Percentiles rank a stretch among this genome's conserved stretches.
Conservation (phyloP, 495 filamentous ascomycete genomes). For the Aspergillus cristatus region DNA sequence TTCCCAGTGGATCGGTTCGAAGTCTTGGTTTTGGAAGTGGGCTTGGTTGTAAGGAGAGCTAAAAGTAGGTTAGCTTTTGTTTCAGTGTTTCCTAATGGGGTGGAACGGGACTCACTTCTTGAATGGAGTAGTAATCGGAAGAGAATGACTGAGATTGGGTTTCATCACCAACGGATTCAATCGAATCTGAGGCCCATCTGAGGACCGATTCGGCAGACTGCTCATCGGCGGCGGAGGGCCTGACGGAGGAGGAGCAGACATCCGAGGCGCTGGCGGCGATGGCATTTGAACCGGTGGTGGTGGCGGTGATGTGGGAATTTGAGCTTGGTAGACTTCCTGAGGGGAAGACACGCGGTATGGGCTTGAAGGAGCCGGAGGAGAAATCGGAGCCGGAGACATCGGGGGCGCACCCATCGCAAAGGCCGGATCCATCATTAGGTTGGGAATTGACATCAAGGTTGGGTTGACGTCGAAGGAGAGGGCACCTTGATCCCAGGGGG, state of each 20-base stretch:
- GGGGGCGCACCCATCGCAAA: conserved; percentile 31
- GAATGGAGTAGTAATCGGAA: conserved; percentile 35
- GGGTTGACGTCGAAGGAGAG: conserved; percentile 43
- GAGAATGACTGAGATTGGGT: conserved; percentile 33
- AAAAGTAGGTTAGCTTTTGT: conserved; percentile 45
- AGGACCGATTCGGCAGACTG: conserved; percentile 26
- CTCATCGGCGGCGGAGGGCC: conserved; percentile 30
- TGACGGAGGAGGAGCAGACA: conserved; percentile 26
- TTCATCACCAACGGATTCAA: conserved; percentile 43
- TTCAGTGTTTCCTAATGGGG: no score
- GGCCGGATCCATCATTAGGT: conserved; percentile 33
- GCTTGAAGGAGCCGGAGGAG: conserved; percentile 29
- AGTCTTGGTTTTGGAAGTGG: conserved; percentile 77
- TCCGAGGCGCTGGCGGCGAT: conserved; percentile 21
- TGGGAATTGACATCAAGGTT: conserved; percentile 42
- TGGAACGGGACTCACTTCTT: conserved; percentile 28
- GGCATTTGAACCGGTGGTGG: conserved; percentile 25
- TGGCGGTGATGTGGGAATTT: conserved; percentile 22
- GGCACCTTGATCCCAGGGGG: conserved; percentile 32
- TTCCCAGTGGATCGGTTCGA: conserved; percentile 56
- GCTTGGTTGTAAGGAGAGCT: conserved; percentile 70
- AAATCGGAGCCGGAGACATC: conserved; percentile 28
- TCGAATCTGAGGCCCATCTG: conserved; percentile 34
- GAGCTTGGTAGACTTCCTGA: conserved; percentile 31
- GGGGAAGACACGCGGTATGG: conserved; percentile 35